Evolutionary conservation across 257 asterid genomes (phyloP), one percentile per base, ranked within the genome.

Genomic region (Schizonepeta tenuifolia): DNA sequence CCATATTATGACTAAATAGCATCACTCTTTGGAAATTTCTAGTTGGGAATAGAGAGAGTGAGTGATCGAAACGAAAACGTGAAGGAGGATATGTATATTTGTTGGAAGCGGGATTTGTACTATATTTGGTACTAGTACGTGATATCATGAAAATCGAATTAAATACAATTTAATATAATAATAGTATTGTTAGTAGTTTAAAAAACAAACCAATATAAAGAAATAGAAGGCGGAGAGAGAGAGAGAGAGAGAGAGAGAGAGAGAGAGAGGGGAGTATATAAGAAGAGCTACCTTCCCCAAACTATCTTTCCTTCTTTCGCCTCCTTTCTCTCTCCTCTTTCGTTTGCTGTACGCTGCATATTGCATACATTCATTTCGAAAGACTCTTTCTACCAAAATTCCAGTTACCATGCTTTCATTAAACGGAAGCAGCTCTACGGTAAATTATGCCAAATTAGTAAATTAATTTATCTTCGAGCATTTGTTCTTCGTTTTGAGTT

Each of bases 391-490:
- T 6, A 46, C 55, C 76, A 35, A 18, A 35, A 53, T 70, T 69
- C 44, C 69, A 53, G 67, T 72, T 71, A 70, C 75, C 63, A 92
- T 92, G 98, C 76, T 93, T 67, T 78, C 96, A 41, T 73, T 90
- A 13, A 86, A 77, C 53, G 88, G 88, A 63, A 81, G 78, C 87
- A 80, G 36, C 78, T 80, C 85, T 46, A 67, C 83, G 94, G 98
- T 93, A 90, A 62, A 80, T 72, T 28, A 41, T 22, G 24, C 22
- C 50, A 65, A 43, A 56, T 40, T 36, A 26, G 2, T 65, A 44
- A 43, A 18, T 47, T 17, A 0, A 10, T 65, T 36, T 26, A 26
- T 74, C 67, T 69, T 51, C 20, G 26, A 22, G n/a, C 41, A 9
- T 2, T 51, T 43, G 35, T 67, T 68, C 41, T 7, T 18, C 66